phyloP scores from a whole-genome alignment of 306 rosid genomes.

The Prunus persica region DNA sequence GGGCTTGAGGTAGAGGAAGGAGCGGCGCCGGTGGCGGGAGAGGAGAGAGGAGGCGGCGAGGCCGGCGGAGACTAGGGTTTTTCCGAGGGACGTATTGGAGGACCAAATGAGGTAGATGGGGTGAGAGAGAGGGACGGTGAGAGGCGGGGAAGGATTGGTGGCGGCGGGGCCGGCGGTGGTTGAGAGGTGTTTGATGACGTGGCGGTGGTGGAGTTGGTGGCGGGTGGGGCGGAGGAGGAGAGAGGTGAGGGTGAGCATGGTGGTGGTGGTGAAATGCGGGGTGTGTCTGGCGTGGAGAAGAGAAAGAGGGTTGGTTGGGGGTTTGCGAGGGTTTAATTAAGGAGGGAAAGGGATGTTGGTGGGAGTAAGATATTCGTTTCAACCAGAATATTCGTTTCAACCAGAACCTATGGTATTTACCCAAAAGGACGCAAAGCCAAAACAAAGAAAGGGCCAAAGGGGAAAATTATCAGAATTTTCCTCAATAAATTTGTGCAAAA shows the following conservation, averaged over 20 bases:
- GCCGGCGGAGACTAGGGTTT: slow-evolving; percentile 93
- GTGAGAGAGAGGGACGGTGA: slow-evolving; percentile 56
- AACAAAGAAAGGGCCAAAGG: neutral
- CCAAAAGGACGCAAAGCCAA: neutral
- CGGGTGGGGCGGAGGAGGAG: neutral
- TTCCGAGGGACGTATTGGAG: slow-evolving; percentile 86
- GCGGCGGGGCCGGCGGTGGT: slow-evolving; percentile 7
- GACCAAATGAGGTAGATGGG: slow-evolving; percentile 87
- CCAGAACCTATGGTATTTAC: neutral
- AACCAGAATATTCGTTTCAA: neutral
- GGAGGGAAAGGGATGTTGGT: neutral
- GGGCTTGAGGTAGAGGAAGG: slow-evolving; percentile 83
- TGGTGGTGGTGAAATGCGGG: neutral
- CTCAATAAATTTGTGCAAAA: no score
- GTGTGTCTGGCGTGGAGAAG: neutral
- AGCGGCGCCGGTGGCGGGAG: slow-evolving; percentile 18
- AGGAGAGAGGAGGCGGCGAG: slow-evolving; percentile 64
- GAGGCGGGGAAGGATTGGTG: slow-evolving; percentile 25
- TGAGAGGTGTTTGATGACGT: slow-evolving; percentile 8
- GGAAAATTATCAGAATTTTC: neutral
- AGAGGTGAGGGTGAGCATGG: neutral
- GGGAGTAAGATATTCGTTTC: neutral
- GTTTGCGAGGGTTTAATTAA: neutral
- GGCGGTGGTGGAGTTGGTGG: slow-evolving; percentile 18
- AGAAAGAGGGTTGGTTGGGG: neutral